Conservation (phyloP, 768 basidiomycete species). For the Pulveroboletus sp. region DNA sequence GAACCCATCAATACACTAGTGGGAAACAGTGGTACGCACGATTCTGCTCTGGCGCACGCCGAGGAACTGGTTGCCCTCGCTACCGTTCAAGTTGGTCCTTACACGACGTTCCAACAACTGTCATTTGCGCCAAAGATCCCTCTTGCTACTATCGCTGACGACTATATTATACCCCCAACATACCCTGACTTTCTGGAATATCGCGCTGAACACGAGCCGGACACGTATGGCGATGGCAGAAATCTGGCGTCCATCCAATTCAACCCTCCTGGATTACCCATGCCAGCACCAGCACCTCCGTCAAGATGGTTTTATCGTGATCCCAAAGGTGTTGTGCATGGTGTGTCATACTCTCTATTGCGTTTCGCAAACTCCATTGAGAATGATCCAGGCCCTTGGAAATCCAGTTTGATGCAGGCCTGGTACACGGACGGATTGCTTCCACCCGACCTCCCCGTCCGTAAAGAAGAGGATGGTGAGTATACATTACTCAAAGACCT, state of each 20-base stretch:
- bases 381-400: conserved; percentile 68
- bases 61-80: conserved; percentile 70
- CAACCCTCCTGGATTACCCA: conserved; percentile 74
- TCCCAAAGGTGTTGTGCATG: conserved; percentile 75
- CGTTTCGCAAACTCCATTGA: conserved; percentile 8
- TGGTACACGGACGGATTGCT: conserved; percentile 86
- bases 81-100: conserved; percentile 72
- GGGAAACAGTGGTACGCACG: conserved; percentile 29
- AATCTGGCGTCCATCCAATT: conserved; percentile 64
- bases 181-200: conserved; percentile 78
- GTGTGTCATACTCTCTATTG: conserved; percentile 40
- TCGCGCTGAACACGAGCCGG: conserved; percentile 58
- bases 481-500: conserved; percentile 71
- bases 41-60: conserved; percentile 40
- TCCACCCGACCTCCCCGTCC: conserved; percentile 77
- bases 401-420: conserved; percentile 79
- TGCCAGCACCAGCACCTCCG: conserved; percentile 63
- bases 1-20: conserved; percentile 24
- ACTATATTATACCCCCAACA: conserved; percentile 88
- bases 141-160: conserved; percentile 83
- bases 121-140: conserved; percentile 83
- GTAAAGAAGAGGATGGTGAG: conserved; percentile 67
- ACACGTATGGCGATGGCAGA: conserved; percentile 39
- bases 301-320: conserved; percentile 82
- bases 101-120: conserved; percentile 90